A percentile compares a stretch with the other conserved stretches of the same genome.
These are phyloP conservation scores for Candida nonsorbophila DNA, from an alignment of 805 yeast species.

Conservation along the genomic window DNA sequence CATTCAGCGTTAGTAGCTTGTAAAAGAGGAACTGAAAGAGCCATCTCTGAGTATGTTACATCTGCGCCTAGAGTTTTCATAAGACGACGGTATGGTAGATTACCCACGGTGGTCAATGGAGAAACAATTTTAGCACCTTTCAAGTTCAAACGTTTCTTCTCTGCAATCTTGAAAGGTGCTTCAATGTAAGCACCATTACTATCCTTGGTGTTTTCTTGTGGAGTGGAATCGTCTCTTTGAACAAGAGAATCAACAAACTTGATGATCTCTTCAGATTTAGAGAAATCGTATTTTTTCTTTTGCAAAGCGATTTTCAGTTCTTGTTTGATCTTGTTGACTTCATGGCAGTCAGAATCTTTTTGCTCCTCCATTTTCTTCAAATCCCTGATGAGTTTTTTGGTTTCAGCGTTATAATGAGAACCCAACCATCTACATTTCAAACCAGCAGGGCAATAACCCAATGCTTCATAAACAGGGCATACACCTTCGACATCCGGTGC, in stretches of 20 bases:
- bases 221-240: conserved; percentile 35
- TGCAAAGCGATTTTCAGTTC: conserved; percentile 46
- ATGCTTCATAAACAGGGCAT: conserved; percentile 78
- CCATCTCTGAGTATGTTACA: conserved; percentile 94
- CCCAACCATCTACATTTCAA: conserved; percentile 87
- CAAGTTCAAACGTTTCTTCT: conserved; percentile 71
- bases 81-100: conserved; percentile 87
- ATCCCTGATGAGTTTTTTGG: conserved; percentile 41
- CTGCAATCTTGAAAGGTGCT: conserved; percentile 70
- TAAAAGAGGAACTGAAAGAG: conserved; percentile 74
- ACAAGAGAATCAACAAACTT: conserved; percentile 61
- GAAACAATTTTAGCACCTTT: conserved; percentile 79
- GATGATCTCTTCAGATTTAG: conserved; percentile 51
- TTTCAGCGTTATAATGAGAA: conserved; percentile 55
- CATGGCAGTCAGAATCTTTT: conserved; percentile 38
- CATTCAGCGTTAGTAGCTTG: conserved; percentile 94
- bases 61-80: conserved; percentile 92
- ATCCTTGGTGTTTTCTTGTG: conserved; percentile 25
- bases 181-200: conserved; percentile 58
- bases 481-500: conserved; percentile 65
- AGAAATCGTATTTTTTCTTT: conserved; percentile 58
- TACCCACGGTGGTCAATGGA: conserved; percentile 97
- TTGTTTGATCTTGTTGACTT: conserved; percentile 56
- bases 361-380: conserved; percentile 28
- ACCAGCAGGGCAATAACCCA: conserved; percentile 92